phyloP scores from a whole-genome alignment of 768 basidiomycete genomes.

The Naematelia encephala region DNA sequence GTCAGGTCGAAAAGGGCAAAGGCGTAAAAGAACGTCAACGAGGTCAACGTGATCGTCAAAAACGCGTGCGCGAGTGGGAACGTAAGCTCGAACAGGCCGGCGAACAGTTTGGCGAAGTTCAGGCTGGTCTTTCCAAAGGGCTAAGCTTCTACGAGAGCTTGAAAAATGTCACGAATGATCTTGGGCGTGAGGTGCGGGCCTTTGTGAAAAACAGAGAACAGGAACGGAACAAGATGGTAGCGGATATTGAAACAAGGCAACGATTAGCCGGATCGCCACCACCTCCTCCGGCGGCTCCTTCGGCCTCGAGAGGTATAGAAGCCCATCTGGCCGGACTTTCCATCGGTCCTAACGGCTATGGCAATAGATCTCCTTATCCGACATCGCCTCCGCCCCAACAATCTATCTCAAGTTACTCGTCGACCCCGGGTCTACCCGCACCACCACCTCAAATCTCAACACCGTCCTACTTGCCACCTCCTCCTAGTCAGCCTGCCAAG shows the following conservation, averaged over 20 bases:
- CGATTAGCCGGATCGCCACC: constrained; percentile 56
- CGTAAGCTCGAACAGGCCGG: constrained; percentile 69
- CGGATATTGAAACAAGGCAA: constrained; percentile 69
- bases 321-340: constrained; percentile 28
- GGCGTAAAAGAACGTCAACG: constrained; percentile 72
- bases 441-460: constrained; percentile 54
- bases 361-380: constrained; percentile 4
- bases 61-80: constrained; percentile 69
- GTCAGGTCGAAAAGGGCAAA: constrained; percentile 66
- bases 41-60: constrained; percentile 79
- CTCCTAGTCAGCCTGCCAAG: constrained; percentile 38
- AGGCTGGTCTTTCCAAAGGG: constrained; percentile 82
- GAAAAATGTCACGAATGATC: constrained; percentile 59
- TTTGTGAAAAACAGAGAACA: constrained; percentile 64
- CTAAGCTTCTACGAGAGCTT: constrained; percentile 84
- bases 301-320: constrained; percentile 39
- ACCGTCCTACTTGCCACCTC: constrained; percentile 44
- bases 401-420: constrained; percentile 11
- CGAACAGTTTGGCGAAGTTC: constrained; percentile 80
- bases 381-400: constrained; percentile 18
- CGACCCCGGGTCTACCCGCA: constrained; percentile 39
- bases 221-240: constrained; percentile 68
- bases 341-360: constrained; percentile 12
- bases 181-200: constrained; percentile 60
- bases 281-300: constrained; percentile 19